These are phyloP conservation scores for Eimeria tenella DNA, from an alignment of 169 alveolate genomes.

Conservation along the genomic window DNA sequence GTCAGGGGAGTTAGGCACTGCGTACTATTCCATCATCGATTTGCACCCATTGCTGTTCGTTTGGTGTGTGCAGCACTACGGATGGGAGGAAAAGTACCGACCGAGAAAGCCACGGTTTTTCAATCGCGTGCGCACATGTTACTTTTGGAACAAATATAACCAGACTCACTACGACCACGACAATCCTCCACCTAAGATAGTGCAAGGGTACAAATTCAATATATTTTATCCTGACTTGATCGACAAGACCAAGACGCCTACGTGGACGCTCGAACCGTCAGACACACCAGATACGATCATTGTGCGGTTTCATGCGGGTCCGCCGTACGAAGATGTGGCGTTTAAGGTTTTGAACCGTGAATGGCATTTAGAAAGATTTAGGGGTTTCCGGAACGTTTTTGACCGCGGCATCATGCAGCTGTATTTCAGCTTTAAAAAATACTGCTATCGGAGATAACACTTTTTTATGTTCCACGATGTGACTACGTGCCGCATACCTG, in stretches of 20 bases:
- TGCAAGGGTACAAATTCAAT: constrained; percentile 92
- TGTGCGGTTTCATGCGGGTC: constrained; percentile 97
- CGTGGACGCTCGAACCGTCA: constrained; percentile 93
- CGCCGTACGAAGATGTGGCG: constrained; percentile 98
- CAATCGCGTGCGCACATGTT: constrained; percentile 96
- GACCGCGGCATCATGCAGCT: constrained; percentile 85
- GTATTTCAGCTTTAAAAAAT: constrained; percentile 83
- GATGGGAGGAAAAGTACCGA: constrained; percentile 85
- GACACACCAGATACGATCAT: constrained; percentile 93
- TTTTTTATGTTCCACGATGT: no score
- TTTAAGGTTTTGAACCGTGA: constrained; percentile 97
- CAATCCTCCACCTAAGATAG: constrained; percentile 98
- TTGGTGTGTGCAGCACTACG: constrained; percentile 78
- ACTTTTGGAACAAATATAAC: constrained; percentile 98
- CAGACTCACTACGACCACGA: constrained; percentile 97
- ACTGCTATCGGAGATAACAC: constrained; percentile 80
- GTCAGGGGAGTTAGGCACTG: no score
- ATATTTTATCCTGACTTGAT: constrained; percentile 96
- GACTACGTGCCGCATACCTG: no score
- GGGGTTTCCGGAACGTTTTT: constrained; percentile 83
- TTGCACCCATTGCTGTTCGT: no score
- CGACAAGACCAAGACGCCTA: constrained; percentile 96
- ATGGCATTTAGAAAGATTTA: constrained; percentile 92
- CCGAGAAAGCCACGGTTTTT: constrained; percentile 95
- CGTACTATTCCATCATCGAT: neutral